A percentile compares a stretch with the other conserved stretches of the same genome.
Conservation (phyloP, 1,284 basidiomycete species). For the Cutaneotrichosporon sp. region DNA sequence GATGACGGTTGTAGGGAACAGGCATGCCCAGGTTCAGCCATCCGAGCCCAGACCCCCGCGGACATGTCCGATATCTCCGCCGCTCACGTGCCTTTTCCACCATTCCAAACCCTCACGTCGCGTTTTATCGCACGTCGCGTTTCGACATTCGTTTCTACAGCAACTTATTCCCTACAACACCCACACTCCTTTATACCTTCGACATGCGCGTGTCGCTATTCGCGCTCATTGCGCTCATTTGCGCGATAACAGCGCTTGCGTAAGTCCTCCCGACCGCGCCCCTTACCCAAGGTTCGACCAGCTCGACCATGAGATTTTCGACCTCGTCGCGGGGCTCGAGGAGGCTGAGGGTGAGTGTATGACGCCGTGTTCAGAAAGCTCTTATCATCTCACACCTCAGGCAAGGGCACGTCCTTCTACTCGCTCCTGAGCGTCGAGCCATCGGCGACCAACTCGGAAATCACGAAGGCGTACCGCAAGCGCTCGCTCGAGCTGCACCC, state of each 20-base stretch:
- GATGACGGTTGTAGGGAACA: too few relatives aligned
- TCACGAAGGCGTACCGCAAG: constrained; percentile 81
- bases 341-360: constrained; percentile 70
- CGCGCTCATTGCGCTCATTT: constrained; percentile 13
- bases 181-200: background rate
- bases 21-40: too few relatives aligned
- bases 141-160: too few relatives aligned
- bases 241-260: constrained; percentile 8
- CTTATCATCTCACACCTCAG: constrained; percentile 49
- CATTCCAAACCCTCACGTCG: too few relatives aligned
- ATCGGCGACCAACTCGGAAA: constrained; percentile 65
- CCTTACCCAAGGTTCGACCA: constrained; percentile 45
- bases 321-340: constrained; percentile 81
- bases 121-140: too few relatives aligned
- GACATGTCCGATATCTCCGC: too few relatives aligned
- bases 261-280: background rate
- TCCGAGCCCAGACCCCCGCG: too few relatives aligned
- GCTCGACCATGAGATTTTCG: constrained; percentile 94
- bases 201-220: constrained; percentile 11
- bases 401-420: constrained; percentile 85
- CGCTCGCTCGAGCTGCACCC: constrained; percentile 83
- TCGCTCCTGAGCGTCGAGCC: constrained; percentile 70
- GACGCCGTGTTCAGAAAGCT: too few relatives aligned
- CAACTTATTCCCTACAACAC: background rate
- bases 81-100: too few relatives aligned